Evolutionary conservation across 23 red algal genomes (phyloP).

Genomic region (Gracilaria gracilis): DNA sequence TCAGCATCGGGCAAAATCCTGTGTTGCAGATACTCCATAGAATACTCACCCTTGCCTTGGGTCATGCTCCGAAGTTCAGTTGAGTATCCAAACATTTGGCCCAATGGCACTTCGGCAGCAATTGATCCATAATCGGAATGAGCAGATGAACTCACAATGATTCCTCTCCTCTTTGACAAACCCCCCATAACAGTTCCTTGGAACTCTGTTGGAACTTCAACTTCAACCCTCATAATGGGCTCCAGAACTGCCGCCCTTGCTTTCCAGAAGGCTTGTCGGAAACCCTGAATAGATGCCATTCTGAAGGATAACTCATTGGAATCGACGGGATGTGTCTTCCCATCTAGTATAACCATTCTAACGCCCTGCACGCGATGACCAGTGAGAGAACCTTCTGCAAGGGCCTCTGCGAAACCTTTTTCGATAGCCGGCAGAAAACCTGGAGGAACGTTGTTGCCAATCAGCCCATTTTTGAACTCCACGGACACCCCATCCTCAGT

Average conservation of each 20-base stretch:
- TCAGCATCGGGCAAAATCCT: constrained; percentile 33
- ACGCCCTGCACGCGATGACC: constrained; percentile 94
- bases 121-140: constrained; percentile 71
- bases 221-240: constrained; percentile 91
- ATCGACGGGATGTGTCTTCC: constrained; percentile 93
- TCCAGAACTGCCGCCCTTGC: constrained; percentile 84
- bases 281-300: constrained; percentile 87
- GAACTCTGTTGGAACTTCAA: constrained; percentile 87
- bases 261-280: constrained; percentile 87
- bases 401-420: constrained; percentile 90
- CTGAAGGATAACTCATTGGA: constrained; percentile 95
- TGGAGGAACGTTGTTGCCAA: constrained; percentile 95
- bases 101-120: constrained; percentile 86
- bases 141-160: constrained; percentile 70
- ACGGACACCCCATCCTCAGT: constrained; percentile 70
- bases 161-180: constrained; percentile 78
- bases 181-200: constrained; percentile 87
- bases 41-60: constrained; percentile 98
- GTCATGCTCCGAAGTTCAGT: constrained; percentile 95
- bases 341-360: constrained; percentile 88
- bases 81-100: constrained; percentile 96
- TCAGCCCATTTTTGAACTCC: constrained; percentile 91
- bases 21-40: constrained; percentile 95
- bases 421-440: constrained; percentile 92
- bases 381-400: constrained; percentile 81